phyloP scores from a whole-genome alignment of 768 basidiomycete species.

The Pluteus cervinus region DNA sequence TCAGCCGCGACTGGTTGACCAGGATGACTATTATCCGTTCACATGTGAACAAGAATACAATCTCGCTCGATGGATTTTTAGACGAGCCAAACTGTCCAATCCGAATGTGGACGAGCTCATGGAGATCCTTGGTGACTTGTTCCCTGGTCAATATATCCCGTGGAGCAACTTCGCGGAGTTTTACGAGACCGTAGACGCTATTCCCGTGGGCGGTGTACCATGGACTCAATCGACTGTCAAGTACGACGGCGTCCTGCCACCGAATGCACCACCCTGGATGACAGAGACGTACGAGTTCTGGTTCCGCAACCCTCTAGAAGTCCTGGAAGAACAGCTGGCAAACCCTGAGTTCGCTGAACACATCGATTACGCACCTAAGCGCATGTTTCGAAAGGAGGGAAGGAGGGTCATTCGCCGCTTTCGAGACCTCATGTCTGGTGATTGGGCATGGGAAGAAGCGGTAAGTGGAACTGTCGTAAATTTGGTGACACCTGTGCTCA shows the following conservation, averaged over 20 bases:
- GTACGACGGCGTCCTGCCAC: constrained; percentile 10
- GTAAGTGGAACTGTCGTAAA: constrained; percentile 9
- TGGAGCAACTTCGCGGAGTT: no score
- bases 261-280: constrained; percentile 17
- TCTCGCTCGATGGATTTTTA: no score
- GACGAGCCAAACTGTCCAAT: no score
- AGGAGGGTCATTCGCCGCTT: constrained; percentile 15
- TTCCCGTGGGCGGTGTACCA: no score
- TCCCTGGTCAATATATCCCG: no score
- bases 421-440: constrained; percentile 18
- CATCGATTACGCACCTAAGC: constrained; percentile 15
- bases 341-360: constrained; percentile 10
- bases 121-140: no score
- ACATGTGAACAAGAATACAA: no score
- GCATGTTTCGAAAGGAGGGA: constrained; percentile 17
- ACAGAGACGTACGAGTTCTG: constrained; percentile 16
- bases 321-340: constrained; percentile 16
- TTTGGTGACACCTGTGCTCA: background rate
- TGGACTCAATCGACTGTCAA: no score
- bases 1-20: background rate
- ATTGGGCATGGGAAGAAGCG: constrained; percentile 22
- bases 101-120: no score
- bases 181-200: no score
- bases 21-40: background rate
- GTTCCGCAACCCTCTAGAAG: constrained; percentile 8